Base-by-base conservation (phyloP, 2,329 filamentous ascomycete species). In the Calonectria multiphialidica region DNA sequence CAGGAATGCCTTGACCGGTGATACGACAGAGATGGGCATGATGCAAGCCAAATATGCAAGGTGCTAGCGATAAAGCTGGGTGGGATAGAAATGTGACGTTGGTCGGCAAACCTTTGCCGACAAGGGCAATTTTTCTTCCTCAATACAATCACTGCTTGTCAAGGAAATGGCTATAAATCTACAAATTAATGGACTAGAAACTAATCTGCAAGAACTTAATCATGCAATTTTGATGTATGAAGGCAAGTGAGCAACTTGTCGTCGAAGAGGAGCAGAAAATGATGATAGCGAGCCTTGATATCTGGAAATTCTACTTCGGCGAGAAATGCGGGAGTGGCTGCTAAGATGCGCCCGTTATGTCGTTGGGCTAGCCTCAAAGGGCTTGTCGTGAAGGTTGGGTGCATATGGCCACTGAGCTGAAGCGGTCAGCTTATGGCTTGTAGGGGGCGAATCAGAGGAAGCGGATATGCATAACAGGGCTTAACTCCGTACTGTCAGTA, bases 401-500 rank as follows among this genome's bases (percentile, higher is more conserved):
- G 13, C 33, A 40, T 8, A 57, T n/a, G 18, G 21, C 21, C n/a
- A 40, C 18, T 35, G 15, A 21, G n/a, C 30, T 57, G 2, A 40
- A 40, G 53, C n/a, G 10, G 33, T 57, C 53, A 57, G 53, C 53
- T 57, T 57, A 57, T 40, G 53, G 53, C 33, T 57, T 57, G 33
- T 23, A 28, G 30, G n/a, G 21, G 53, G n/a, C 53, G 40, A 45
- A 30, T 40, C 5, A 23, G 53, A 12, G 30, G 12, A 7, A 15
- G 15, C 15, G 25, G 10, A 23, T 30, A 30, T 50, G 47, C 47
- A 28, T 15, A n/a, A 9, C n/a, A 15, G 33, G 13, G 21, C 8
- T 57, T 57, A 40, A 57, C 2, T 57, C 33, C n/a, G 33, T 9
- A 7, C 13, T 37, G 12, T n/a, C 23, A 9, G 12, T 57, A 18